phyloP scores from a whole-genome alignment of 192 early-diverging fungal genomes.

The Rhizophlyctis rosea region DNA sequence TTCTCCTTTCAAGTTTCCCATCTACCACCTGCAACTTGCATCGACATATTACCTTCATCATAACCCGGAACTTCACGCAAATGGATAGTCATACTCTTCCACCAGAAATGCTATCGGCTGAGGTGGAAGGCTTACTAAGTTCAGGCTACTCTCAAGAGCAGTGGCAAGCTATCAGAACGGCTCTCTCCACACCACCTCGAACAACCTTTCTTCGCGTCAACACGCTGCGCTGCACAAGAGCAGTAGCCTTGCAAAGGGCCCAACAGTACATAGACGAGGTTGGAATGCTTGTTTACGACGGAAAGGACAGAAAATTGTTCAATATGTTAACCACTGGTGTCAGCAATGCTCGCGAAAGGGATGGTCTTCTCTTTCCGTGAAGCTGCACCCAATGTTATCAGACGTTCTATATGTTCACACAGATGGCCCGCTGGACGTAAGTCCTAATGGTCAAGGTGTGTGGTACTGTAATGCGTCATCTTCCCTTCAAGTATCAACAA shows the following conservation, averaged over 20 bases:
- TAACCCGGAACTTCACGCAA: too few relatives aligned
- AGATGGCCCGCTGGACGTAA: constrained; percentile 7
- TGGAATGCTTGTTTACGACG: neutral
- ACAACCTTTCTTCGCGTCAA: constrained; percentile 17
- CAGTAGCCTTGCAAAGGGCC: neutral
- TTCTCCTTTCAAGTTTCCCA: too few relatives aligned
- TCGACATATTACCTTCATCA: too few relatives aligned
- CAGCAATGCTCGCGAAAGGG: constrained; percentile 15
- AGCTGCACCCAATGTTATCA: constrained; percentile 4
- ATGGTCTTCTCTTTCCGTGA: constrained; percentile 8
- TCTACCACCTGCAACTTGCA: too few relatives aligned
- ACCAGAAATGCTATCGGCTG: too few relatives aligned
- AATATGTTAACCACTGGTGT: neutral
- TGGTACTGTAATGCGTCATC: neutral
- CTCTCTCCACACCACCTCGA: constrained; percentile 5
- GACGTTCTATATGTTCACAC: constrained; percentile 15
- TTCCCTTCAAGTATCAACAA: neutral
- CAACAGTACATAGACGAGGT: constrained; percentile 11
- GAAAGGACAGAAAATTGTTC: neutral
- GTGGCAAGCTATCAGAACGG: constrained; percentile 7
- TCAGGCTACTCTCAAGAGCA: neutral
- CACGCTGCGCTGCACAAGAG: constrained; percentile 1
- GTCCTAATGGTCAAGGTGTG: constrained; percentile 9
- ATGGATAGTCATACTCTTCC: too few relatives aligned
- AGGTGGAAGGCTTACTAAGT: neutral